Percentiles rank a stretch among this genome's conserved stretches.
phyloP scores from a whole-genome alignment of 192 early-diverging fungal species.

The Lobosporangium transversale region DNA sequence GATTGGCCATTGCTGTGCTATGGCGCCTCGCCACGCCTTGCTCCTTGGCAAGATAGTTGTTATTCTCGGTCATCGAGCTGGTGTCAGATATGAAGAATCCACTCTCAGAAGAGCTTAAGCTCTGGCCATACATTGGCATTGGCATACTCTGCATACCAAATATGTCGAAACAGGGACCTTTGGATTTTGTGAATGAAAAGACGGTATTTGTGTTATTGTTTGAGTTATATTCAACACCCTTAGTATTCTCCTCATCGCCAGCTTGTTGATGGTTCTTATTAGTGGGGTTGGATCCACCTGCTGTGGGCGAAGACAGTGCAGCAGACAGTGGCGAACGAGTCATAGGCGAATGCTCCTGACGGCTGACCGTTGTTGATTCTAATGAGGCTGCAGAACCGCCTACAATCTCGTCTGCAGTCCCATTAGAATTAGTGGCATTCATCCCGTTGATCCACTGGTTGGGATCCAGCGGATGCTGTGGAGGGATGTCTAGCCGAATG shows the following conservation, averaged over 20 bases:
- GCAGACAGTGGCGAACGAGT: slow-evolving; percentile 9
- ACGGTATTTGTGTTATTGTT: neutral
- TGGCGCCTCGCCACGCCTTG: slow-evolving; percentile 16
- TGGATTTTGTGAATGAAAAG: neutral
- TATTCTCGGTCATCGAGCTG: neutral
- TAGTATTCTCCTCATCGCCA: neutral
- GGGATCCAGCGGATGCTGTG: slow-evolving; percentile 12
- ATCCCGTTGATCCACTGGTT: slow-evolving; percentile 26
- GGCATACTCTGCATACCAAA: slow-evolving; percentile 3
- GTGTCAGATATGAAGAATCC: slow-evolving; percentile 14
- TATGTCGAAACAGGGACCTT: slow-evolving; percentile 16
- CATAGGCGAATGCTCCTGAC: slow-evolving; percentile 9
- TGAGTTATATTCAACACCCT: neutral
- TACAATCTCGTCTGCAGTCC: slow-evolving; percentile 17
- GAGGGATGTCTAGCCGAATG: slow-evolving; percentile 39
- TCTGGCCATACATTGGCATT: slow-evolving; percentile 18
- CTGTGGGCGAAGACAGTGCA: neutral
- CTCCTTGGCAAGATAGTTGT: slow-evolving; percentile 36
- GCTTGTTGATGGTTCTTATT: neutral
- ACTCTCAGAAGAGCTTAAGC: slow-evolving; percentile 11
- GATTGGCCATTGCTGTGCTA: slow-evolving; percentile 23
- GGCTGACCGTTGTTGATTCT: slow-evolving; percentile 9
- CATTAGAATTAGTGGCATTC: neutral
- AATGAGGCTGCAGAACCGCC: slow-evolving; percentile 37
- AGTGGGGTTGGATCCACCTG: neutral